Evolutionary conservation across 169 alveolate genomes (phyloP).

Genomic region (Theileria orientalis): DNA sequence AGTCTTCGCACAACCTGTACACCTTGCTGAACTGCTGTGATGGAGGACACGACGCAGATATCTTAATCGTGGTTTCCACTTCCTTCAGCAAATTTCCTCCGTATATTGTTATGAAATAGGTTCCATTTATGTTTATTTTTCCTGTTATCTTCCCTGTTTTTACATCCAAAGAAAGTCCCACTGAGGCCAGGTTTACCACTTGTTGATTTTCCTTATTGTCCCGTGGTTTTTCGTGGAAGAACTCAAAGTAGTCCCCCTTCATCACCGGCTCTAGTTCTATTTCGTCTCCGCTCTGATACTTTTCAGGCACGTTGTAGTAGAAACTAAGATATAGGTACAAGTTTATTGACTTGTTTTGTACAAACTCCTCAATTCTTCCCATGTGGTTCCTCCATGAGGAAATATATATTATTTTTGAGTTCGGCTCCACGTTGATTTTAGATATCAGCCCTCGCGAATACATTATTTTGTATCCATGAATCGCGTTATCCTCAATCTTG

Average conservation of each 20-base stretch:
- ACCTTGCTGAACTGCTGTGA: constrained; percentile 25
- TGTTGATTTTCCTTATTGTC: not conserved
- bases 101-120: constrained; percentile 8
- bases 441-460: constrained; percentile 9
- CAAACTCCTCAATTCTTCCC: constrained; percentile 28
- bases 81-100: constrained; percentile 48
- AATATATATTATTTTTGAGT: not conserved
- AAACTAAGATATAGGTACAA: constrained; percentile 25
- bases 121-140: constrained; percentile 5
- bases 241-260: constrained; percentile 41
- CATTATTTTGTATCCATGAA: constrained; percentile 35
- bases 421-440: not conserved
- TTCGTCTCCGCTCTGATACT: constrained; percentile 44
- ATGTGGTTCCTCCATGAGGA: constrained; percentile 46
- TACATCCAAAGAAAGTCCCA: constrained; percentile 20
- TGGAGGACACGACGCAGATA: constrained; percentile 54
- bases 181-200: not conserved
- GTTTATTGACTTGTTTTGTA: constrained; percentile 12
- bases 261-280: constrained; percentile 18
- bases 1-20: constrained; percentile 32
- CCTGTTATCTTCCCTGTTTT: constrained; percentile 52
- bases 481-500: not conserved
- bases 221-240: constrained; percentile 5
- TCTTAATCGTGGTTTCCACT: not conserved
- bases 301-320: constrained; percentile 24